Percentiles rank a stretch among this genome's conserved stretches.
These are phyloP conservation scores for Parachlorella kessleri DNA, from an alignment of 139 green algal species.

Conservation along the genomic window DNA sequence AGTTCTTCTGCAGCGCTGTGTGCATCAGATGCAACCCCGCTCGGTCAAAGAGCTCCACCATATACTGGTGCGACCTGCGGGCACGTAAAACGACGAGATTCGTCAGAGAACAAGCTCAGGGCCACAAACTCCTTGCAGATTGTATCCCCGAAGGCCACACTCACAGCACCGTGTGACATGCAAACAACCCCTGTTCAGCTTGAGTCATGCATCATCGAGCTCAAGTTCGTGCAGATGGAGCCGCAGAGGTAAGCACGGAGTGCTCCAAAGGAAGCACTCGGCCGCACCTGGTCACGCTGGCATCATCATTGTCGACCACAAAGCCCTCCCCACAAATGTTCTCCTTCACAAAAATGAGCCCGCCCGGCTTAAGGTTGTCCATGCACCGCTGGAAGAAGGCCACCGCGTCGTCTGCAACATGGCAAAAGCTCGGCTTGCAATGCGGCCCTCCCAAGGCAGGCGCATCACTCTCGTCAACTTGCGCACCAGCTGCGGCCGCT, in stretches of 20 bases:
- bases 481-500: too few species aligned
- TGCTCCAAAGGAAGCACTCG: too few species aligned
- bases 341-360: slow-evolving; percentile 94
- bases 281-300: slow-evolving; percentile 79
- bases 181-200: background rate
- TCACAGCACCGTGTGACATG: background rate
- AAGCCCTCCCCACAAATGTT: slow-evolving; percentile 89
- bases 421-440: too few species aligned
- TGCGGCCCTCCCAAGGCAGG: too few species aligned
- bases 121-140: too few species aligned
- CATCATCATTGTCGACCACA: slow-evolving; percentile 91
- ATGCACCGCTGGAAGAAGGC: slow-evolving; percentile 72
- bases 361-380: slow-evolving; percentile 68
- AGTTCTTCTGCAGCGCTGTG: slow-evolving; percentile 37
- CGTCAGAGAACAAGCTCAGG: too few species aligned
- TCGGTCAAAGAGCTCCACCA: slow-evolving; percentile 34
- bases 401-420: slow-evolving; percentile 75
- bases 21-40: slow-evolving; percentile 27
- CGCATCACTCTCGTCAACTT: too few species aligned
- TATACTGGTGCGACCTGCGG: slow-evolving; percentile 34
- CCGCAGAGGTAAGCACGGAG: too few species aligned
- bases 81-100: too few species aligned
- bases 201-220: too few species aligned
- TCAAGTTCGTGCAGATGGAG: too few species aligned
- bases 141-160: too few species aligned